Base-by-base conservation (phyloP, 352 stramenopile genomes). In the Phytopythium litorale region DNA sequence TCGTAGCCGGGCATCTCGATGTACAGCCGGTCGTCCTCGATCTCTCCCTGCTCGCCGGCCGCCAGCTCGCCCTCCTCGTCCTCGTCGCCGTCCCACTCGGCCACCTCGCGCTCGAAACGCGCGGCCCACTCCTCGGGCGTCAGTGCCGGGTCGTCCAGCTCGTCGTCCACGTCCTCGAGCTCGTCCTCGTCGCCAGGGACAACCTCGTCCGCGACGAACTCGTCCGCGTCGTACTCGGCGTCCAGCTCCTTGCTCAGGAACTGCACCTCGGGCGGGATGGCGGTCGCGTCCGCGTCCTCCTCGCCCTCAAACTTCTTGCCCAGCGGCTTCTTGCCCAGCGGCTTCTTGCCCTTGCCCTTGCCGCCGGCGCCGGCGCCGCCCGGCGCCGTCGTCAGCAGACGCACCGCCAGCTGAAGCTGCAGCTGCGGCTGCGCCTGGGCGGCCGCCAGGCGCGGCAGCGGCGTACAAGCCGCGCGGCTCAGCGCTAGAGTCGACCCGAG, bases 1-100 rank as follows among this genome's bases (percentile, higher is more conserved):
- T 91, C 81, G 58, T 84, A 88, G 51, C 75, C 76, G 8, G 81
- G 81, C 79, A 91, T 88, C 69, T 91, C 76, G 21, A 88, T 82
- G 58, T 89, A 89, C 19, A 91, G 73, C 51, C 79, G 76, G 63
- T 91, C 81, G 51, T 91, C 81, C 35, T 88, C 81, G 16, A 85
- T 40, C 11, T 82, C 66, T 18, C 42, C 23, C 2, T 56, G 7
- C 43, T 58, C 23, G 0, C 37, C 19, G 45, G 4, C 16, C 32
- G 43, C 64, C 18, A 61, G 51, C 8, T 64, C 56, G 40, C 58
- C 51, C 23, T 71, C 42, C 7, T 63, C 68, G 19, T 58, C 69
- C 25, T 78, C 70, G 23, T 84, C 74, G 13, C 73, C 49, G 49
- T 89, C 76, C 69, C 76, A 81, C 58, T 74, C 63, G 51, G 81